phyloP scores from a whole-genome alignment of 192 early-diverging fungal genomes.

The Entomortierella lignicola region DNA sequence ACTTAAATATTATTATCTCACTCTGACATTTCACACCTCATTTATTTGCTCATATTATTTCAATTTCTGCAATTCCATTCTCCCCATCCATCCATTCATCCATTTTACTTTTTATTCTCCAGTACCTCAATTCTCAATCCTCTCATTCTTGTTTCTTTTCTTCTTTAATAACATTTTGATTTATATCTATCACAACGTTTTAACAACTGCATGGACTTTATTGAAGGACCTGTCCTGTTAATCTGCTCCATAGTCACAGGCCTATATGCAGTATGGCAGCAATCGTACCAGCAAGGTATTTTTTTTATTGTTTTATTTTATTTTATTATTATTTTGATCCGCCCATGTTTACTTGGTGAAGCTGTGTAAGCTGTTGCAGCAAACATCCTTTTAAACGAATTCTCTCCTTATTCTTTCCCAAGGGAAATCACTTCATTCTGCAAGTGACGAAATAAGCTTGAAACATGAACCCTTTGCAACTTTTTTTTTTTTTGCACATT shows the following conservation, averaged over 20 bases:
- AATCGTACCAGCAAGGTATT: slow-evolving; percentile 46
- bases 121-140: too few relatives aligned
- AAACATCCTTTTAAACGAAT: too few relatives aligned
- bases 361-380: too few relatives aligned
- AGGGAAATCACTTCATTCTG: background rate
- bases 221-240: slow-evolving; percentile 42
- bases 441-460: slow-evolving; percentile 4
- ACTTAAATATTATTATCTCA: background rate
- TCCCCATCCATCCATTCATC: background rate
- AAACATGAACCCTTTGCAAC: slow-evolving; percentile 12
- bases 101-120: background rate
- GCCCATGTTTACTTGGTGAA: too few relatives aligned
- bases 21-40: too few relatives aligned
- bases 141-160: background rate
- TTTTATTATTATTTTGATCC: background rate
- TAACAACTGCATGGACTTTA: slow-evolving; percentile 40
- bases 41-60: too few relatives aligned
- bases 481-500: background rate
- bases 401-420: background rate
- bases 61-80: background rate
- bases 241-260: slow-evolving; percentile 34
- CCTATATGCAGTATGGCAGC: slow-evolving; percentile 32
- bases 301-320: background rate
- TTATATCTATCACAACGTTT: background rate
- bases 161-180: background rate